These are phyloP conservation scores for Ceratocystis variospora DNA, from an alignment of 2,329 filamentous ascomycete species.

Conservation along the genomic window DNA sequence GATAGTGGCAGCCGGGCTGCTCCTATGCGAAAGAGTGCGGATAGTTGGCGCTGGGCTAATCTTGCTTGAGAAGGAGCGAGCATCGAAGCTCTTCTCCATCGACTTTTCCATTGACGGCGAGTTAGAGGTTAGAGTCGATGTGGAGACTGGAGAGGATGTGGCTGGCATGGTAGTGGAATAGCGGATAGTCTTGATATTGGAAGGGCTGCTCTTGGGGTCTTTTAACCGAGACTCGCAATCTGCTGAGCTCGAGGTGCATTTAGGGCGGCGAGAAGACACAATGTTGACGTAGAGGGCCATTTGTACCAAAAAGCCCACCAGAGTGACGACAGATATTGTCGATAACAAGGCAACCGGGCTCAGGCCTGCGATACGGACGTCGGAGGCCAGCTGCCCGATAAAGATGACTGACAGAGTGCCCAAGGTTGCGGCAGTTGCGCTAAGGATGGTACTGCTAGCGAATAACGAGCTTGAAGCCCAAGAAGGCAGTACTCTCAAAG, in stretches of 20 bases:
- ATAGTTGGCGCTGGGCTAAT: slow-evolving; percentile 7
- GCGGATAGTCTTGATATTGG: slow-evolving; percentile 18
- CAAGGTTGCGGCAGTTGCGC: slow-evolving; percentile 11
- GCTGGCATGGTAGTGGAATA: slow-evolving; percentile 17
- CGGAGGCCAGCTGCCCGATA: slow-evolving; percentile 11
- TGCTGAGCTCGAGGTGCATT: neutral
- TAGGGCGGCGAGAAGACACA: slow-evolving; percentile 11
- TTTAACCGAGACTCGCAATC: slow-evolving; percentile 13
- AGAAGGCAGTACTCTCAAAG: neutral
- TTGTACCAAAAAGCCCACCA: slow-evolving; percentile 15
- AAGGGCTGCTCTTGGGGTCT: neutral
- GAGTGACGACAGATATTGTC: slow-evolving; percentile 11
- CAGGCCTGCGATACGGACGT: neutral
- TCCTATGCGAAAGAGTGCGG: slow-evolving; percentile 1
- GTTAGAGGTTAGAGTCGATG: slow-evolving; percentile 10
- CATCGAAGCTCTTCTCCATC: slow-evolving; percentile 14
- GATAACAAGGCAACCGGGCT: slow-evolving; percentile 13
- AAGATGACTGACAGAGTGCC: slow-evolving; percentile 16
- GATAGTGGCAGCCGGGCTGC: slow-evolving; percentile 13
- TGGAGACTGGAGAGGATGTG: slow-evolving; percentile 6
- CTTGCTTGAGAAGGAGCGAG: slow-evolving; percentile 8
- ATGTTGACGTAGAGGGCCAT: slow-evolving; percentile 14
- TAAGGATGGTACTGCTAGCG: slow-evolving; percentile 14
- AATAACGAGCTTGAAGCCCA: slow-evolving; percentile 7
- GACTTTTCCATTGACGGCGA: slow-evolving; percentile 8